Evolutionary conservation across 495 filamentous ascomycete genomes (phyloP), one percentile per base, ranked within the genome.

Genomic region (Hypomontagnella monticulosa): DNA sequence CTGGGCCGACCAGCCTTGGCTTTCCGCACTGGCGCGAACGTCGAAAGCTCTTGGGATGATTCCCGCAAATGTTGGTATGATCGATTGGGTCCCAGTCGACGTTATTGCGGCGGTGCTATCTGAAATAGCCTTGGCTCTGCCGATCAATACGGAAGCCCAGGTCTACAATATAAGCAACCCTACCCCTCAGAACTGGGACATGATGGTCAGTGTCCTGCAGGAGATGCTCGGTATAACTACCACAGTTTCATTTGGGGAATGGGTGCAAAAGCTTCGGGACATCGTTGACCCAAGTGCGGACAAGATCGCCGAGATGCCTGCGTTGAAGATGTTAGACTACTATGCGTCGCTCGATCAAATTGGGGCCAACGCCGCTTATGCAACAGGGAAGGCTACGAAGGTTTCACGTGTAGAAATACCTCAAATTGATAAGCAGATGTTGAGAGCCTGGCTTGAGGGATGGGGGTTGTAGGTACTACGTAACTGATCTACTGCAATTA

Each of bases 61-160:
- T 73, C 11, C 75, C 70, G 0, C 1, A 2, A 53, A 66, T 6
- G 12, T 47, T 0, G n/a, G 14, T 4, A 46, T 56, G 10, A 40
- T 57, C 4, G 66, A 76, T 43, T 78, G 69, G 73, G 47, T 74
- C 8, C 72, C 72, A 2, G 70, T 78, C n/a, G 67, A 78, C 32
- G 34, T 60, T 4, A 67, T 69, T 18, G 66, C 69, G 4, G 14
- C 11, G 2, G 61, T 56, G 16, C 49, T 78, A 9, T 16, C 36
- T 0, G 64, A 64, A 4, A 16, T 76, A 43, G 63, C 1, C 30
- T 66, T 11, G 46, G n/a, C 4, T 19, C 56, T 16, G 27, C 15
- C n/a, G 32, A 42, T n/a, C 18, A 38, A n/a, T n/a, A n/a, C n/a
- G 2, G 43, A 27, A 10, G 41, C 15, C 7, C 63, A 66, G 15